phyloP scores from a whole-genome alignment of 345 rosid species.

The Salix viminalis region DNA sequence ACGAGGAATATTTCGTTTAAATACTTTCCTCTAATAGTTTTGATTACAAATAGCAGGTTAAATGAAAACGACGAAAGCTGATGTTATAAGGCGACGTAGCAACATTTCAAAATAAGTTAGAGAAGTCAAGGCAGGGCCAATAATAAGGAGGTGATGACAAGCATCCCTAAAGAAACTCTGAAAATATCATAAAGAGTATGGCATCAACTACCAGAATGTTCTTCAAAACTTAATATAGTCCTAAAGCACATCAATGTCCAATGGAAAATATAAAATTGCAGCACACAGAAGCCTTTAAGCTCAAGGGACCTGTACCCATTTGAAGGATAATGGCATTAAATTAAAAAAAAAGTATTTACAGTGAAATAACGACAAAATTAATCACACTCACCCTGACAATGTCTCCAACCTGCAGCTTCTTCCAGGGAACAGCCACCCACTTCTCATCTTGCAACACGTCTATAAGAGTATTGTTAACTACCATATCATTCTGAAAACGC shows the following conservation, averaged over 20 bases:
- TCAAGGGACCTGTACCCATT: background rate
- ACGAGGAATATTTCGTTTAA: background rate
- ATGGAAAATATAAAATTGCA: background rate
- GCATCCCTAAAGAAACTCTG: background rate
- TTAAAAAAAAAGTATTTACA: background rate
- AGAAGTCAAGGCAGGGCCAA: background rate
- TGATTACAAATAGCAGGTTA: background rate
- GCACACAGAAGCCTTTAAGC: background rate
- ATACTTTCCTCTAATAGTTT: background rate
- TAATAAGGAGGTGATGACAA: background rate
- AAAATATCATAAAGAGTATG: background rate
- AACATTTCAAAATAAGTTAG: background rate
- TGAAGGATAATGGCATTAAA: too few species aligned
- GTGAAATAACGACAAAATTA: slow-evolving; percentile 6
- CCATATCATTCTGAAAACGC: slow-evolving; percentile 93
- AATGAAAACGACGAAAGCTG: background rate
- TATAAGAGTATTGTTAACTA: slow-evolving; percentile 69
- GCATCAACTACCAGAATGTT: background rate
- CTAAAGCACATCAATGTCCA: background rate
- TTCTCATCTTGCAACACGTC: slow-evolving; percentile 81
- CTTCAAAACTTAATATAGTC: background rate
- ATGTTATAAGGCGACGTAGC: background rate
- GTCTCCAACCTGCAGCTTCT: slow-evolving; percentile 97
- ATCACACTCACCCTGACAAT: slow-evolving; percentile 67
- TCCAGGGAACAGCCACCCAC: slow-evolving; percentile 83